Evolutionary conservation across 1,284 basidiomycete species (phyloP).

Genomic region (Fomitopsis betulina): DNA sequence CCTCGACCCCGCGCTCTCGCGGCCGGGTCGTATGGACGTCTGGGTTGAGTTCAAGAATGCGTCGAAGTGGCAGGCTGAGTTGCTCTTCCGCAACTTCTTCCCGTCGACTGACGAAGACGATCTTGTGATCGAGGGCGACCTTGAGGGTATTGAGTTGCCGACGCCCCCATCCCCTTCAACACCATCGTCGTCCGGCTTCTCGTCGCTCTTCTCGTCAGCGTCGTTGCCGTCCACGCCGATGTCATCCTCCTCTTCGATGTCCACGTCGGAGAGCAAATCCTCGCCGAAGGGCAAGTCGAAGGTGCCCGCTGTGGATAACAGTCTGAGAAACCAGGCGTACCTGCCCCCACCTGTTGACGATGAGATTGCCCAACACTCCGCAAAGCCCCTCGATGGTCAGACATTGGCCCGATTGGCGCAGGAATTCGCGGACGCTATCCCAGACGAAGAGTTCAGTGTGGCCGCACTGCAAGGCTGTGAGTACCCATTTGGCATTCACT

Average conservation of each 20-base stretch:
- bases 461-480: slow-evolving; percentile 83
- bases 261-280: slow-evolving; percentile 13
- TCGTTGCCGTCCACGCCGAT: slow-evolving; percentile 25
- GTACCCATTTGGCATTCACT: slow-evolving; percentile 30
- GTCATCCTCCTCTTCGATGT: slow-evolving; percentile 25
- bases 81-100: slow-evolving; percentile 84
- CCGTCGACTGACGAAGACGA: slow-evolving; percentile 55
- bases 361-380: slow-evolving; percentile 55
- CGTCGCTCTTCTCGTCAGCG: slow-evolving; percentile 17
- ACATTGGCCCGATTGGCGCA: slow-evolving; percentile 64
- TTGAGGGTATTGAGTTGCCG: slow-evolving; percentile 45
- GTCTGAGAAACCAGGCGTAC: slow-evolving; percentile 54
- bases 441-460: slow-evolving; percentile 78
- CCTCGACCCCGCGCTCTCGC: slow-evolving; percentile 77
- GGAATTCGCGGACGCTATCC: slow-evolving; percentile 69
- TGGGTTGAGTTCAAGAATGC: slow-evolving; percentile 87
- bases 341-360: slow-evolving; percentile 61
- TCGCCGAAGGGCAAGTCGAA: slow-evolving; percentile 18
- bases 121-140: slow-evolving; percentile 39
- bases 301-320: slow-evolving; percentile 23
- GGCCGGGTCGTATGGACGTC: slow-evolving; percentile 87
- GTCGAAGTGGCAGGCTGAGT: slow-evolving; percentile 76
- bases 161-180: slow-evolving; percentile 30
- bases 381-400: slow-evolving; percentile 56
- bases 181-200: slow-evolving; percentile 26